These are phyloP conservation scores for Irpex sp. DNA, from an alignment of 1,284 basidiomycete genomes.

Conservation along the genomic window DNA sequence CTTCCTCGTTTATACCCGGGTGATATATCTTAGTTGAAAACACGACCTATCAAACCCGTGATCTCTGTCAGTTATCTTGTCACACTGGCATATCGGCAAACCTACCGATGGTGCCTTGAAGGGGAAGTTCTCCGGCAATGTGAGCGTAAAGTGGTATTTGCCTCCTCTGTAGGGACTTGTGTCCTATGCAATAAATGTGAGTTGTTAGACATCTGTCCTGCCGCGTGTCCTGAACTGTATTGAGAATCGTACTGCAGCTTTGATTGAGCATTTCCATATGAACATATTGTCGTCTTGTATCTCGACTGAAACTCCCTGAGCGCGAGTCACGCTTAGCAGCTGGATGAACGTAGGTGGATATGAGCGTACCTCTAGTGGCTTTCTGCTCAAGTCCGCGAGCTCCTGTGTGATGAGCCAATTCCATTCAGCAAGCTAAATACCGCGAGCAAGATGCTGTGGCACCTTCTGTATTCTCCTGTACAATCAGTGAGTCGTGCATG, in stretches of 20 bases:
- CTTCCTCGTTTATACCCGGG: constrained; percentile 93
- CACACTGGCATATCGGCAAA: constrained; percentile 7
- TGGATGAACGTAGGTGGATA: background rate
- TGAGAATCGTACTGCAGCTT: constrained; percentile 70
- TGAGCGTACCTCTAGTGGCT: constrained; percentile 65
- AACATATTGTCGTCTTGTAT: constrained; percentile 81
- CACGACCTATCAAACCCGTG: constrained; percentile 65
- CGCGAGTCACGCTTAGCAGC: background rate
- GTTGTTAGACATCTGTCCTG: background rate
- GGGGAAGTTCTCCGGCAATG: constrained; percentile 83
- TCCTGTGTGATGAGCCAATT: constrained; percentile 51
- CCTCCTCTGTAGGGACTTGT: constrained; percentile 90
- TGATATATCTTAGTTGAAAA: constrained; percentile 93
- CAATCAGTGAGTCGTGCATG: constrained; percentile 7
- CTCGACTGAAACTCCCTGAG: constrained; percentile 68
- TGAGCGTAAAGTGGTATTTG: constrained; percentile 80
- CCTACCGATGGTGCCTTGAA: constrained; percentile 90
- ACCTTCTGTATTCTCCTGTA: constrained; percentile 80
- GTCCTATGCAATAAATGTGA: constrained; percentile 47
- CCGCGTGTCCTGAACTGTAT: background rate
- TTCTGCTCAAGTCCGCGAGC: constrained; percentile 62
- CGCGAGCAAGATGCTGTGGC: constrained; percentile 15
- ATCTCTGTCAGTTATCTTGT: background rate
- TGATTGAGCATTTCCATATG: constrained; percentile 83
- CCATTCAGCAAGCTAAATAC: constrained; percentile 8